A percentile compares a stretch with the other conserved stretches of the same genome.
Conservation (phyloP, 495 filamentous ascomycete species). For the Bombardia bombarda region DNA sequence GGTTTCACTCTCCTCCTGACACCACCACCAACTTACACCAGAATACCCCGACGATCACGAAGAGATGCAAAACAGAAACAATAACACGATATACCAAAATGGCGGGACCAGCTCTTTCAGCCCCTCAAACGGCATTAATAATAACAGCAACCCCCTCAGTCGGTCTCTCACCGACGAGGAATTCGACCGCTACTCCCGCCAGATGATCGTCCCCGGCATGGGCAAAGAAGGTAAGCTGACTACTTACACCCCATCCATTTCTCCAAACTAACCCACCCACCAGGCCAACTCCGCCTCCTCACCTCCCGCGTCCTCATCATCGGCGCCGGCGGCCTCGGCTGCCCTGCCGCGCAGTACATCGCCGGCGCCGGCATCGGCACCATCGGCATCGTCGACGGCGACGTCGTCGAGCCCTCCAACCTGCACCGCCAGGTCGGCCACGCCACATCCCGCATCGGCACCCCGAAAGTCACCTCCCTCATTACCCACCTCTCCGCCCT, state of each 20-base stretch:
- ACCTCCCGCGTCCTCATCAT: conserved; percentile 67
- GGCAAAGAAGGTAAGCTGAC: conserved; percentile 59
- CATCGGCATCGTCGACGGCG: conserved; percentile 79
- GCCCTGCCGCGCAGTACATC: conserved; percentile 83
- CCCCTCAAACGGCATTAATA: background rate
- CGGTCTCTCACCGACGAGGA: conserved; percentile 19
- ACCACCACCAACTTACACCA: too few species aligned
- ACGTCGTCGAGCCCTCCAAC: conserved; percentile 82
- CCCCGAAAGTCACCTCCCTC: conserved; percentile 74
- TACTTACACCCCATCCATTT: background rate
- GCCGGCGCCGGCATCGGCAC: conserved; percentile 81
- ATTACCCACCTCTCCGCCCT: conserved; percentile 55
- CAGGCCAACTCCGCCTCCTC: conserved; percentile 74
- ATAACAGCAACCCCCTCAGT: background rate
- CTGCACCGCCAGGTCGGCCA: conserved; percentile 90
- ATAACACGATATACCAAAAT: background rate
- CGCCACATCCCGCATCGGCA: conserved; percentile 59
- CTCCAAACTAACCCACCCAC: conserved; percentile 4
- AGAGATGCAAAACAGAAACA: background rate
- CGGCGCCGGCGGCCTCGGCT: conserved; percentile 89
- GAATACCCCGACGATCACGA: too few species aligned
- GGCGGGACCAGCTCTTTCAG: background rate
- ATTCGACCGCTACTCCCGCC: conserved; percentile 67
- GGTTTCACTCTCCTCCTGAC: too few species aligned
- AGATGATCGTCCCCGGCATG: conserved; percentile 83